phyloP scores from a whole-genome alignment of 1,284 basidiomycete genomes.

The Irpex sp. region DNA sequence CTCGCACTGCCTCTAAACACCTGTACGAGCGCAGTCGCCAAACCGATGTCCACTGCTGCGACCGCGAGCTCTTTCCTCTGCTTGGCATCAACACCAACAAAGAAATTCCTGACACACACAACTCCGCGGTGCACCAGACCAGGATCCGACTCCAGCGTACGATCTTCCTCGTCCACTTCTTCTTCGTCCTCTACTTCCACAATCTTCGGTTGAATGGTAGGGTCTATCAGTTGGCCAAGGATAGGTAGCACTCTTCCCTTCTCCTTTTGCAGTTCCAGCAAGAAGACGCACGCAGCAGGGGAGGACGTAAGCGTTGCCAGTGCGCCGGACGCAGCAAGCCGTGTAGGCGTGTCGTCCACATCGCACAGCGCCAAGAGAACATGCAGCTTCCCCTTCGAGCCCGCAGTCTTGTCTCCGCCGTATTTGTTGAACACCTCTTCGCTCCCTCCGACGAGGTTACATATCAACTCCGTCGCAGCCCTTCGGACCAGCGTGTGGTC shows the following conservation, averaged over 20 bases:
- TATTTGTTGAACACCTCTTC: conserved; percentile 73
- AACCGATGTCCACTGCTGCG: conserved; percentile 45
- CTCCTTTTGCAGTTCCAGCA: conserved; percentile 61
- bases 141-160: conserved; percentile 32
- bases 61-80: conserved; percentile 36
- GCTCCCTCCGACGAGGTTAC: conserved; percentile 82
- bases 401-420: conserved; percentile 35
- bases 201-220: conserved; percentile 26
- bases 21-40: conserved; percentile 43
- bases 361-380: conserved; percentile 82
- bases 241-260: conserved; percentile 54
- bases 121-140: conserved; percentile 74
- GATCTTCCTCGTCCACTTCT: conserved; percentile 20
- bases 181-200: conserved; percentile 27
- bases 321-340: conserved; percentile 81
- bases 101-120: conserved; percentile 62
- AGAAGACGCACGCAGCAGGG: conserved; percentile 49
- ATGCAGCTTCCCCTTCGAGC: conserved; percentile 63
- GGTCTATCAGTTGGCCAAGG: conserved; percentile 61
- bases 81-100: conserved; percentile 39
- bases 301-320: conserved; percentile 75
- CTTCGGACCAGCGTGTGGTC: conserved; percentile 80
- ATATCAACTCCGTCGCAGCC: conserved; percentile 88
- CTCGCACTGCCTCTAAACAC: conserved; percentile 37
- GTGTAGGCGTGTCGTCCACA: conserved; percentile 76